These are phyloP conservation scores for Cyclotella distinguenda DNA, from an alignment of 108 stramenopile species.

Conservation along the genomic window DNA sequence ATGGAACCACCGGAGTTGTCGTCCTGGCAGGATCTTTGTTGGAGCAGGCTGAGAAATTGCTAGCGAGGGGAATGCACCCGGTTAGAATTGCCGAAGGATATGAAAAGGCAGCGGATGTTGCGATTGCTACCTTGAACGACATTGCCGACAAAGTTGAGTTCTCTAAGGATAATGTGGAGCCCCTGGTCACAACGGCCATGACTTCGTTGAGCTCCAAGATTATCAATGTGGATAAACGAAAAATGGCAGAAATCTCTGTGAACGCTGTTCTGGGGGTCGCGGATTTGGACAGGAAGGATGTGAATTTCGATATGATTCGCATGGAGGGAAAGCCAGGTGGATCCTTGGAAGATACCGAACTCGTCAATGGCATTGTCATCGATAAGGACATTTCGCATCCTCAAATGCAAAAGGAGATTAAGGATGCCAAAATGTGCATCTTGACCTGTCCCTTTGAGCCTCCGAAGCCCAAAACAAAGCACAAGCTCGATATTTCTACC, in stretches of 20 bases:
- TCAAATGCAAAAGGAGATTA: slow-evolving; percentile 93
- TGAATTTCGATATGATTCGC: slow-evolving; percentile 99
- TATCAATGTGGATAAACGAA: slow-evolving; percentile 91
- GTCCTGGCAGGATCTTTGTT: slow-evolving; percentile 97
- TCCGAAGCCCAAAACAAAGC: slow-evolving; percentile 99
- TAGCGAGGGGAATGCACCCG: slow-evolving; percentile 94
- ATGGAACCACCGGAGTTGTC: slow-evolving; percentile 99
- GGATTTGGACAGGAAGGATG: slow-evolving; percentile 94
- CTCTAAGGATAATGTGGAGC: slow-evolving; percentile 80
- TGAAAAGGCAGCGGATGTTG: slow-evolving; percentile 92
- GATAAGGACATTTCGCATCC: slow-evolving; percentile 99
- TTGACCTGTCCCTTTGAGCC: slow-evolving; percentile 99
- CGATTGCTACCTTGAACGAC: slow-evolving; percentile 78
- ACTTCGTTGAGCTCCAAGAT: slow-evolving; percentile 97
- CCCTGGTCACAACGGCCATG: slow-evolving; percentile 92
- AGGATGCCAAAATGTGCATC: slow-evolving; percentile 95
- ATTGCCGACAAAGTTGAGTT: slow-evolving; percentile 92
- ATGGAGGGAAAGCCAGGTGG: slow-evolving; percentile 99
- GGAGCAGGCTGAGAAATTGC: slow-evolving; percentile 95
- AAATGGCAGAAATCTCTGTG: slow-evolving; percentile 97
- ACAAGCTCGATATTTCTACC: slow-evolving; percentile 98
- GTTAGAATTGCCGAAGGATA: slow-evolving; percentile 97
- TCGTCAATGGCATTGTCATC: slow-evolving; percentile 96
- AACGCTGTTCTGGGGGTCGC: slow-evolving; percentile 95
- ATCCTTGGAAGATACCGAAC: slow-evolving; percentile 94